phyloP scores from a whole-genome alignment of 1,284 basidiomycete species.

The Spongiforma sp. region DNA sequence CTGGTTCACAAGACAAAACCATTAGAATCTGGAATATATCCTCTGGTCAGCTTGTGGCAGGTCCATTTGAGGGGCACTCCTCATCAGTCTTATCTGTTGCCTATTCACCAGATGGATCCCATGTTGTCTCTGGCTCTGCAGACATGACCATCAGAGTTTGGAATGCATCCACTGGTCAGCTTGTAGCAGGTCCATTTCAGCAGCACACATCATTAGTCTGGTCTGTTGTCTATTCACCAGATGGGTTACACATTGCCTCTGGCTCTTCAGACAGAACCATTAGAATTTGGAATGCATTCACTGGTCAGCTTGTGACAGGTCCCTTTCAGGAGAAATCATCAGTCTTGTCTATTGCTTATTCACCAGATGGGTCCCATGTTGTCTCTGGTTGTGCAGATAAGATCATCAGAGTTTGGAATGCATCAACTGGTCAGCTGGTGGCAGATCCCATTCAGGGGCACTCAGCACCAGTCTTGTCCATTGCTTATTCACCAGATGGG shows the following conservation, averaged over 20 bases:
- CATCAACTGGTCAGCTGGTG: not conserved
- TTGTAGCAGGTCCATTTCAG: not conserved
- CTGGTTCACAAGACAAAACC: not conserved
- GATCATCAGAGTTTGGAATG: not conserved
- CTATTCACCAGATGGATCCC: not conserved
- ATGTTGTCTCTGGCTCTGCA: not conserved
- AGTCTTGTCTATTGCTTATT: not conserved
- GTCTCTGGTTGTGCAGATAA: not conserved
- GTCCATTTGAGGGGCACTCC: not conserved
- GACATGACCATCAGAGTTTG: not conserved
- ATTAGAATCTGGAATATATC: not conserved
- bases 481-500: not conserved
- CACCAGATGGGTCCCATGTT: not conserved
- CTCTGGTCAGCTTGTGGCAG: not conserved
- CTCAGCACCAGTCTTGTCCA: not conserved
- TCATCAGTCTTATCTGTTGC: not conserved
- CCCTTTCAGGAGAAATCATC: not conserved
- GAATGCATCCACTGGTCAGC: not conserved
- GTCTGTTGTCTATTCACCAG: not conserved
- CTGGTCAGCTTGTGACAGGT: not conserved
- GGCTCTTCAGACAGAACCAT: not conserved
- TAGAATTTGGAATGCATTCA: not conserved
- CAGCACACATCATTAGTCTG: not conserved
- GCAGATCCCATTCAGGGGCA: not conserved
- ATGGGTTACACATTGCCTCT: not conserved